Conservation (phyloP, 768 basidiomycete genomes). For the Suillus spraguei region DNA sequence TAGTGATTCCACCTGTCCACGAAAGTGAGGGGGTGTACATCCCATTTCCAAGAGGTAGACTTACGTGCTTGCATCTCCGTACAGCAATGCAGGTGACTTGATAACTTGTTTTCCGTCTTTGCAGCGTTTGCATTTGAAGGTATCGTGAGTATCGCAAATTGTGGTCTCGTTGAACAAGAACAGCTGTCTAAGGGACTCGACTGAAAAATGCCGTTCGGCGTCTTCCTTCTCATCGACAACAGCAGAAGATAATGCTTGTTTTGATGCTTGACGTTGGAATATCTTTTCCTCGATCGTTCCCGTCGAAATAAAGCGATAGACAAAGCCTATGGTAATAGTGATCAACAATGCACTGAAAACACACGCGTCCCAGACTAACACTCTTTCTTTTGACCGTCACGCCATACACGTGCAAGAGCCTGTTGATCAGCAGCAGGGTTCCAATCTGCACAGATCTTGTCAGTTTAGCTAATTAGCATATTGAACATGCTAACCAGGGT, state of each 20-base stretch:
- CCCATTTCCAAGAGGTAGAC: slow-evolving; percentile 35
- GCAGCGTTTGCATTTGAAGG: slow-evolving; percentile 95
- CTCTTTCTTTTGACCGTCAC: slow-evolving; percentile 99
- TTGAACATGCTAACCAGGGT: slow-evolving; percentile 66
- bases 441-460: slow-evolving; percentile 67
- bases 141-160: slow-evolving; percentile 93
- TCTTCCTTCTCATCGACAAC: slow-evolving; percentile 98
- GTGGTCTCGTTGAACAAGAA: slow-evolving; percentile 91
- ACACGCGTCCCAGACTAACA: slow-evolving; percentile 52
- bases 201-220: slow-evolving; percentile 91
- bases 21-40: slow-evolving; percentile 9
- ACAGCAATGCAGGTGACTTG: slow-evolving; percentile 85
- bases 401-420: slow-evolving; percentile 97
- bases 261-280: slow-evolving; percentile 95
- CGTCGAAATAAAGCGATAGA: slow-evolving; percentile 96
- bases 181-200: slow-evolving; percentile 85
- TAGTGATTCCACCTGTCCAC: slow-evolving; percentile 92
- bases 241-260: slow-evolving; percentile 96
- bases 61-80: slow-evolving; percentile 97
- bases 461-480: background rate
- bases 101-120: slow-evolving; percentile 80
- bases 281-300: slow-evolving; percentile 99
- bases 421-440: slow-evolving; percentile 99
- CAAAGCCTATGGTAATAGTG: slow-evolving; percentile 66
- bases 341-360: background rate